Percentiles rank a stretch among this genome's conserved stretches.
phyloP scores from a whole-genome alignment of 2,329 filamentous ascomycete genomes.

The Ophiostoma himal-ulmi region DNA sequence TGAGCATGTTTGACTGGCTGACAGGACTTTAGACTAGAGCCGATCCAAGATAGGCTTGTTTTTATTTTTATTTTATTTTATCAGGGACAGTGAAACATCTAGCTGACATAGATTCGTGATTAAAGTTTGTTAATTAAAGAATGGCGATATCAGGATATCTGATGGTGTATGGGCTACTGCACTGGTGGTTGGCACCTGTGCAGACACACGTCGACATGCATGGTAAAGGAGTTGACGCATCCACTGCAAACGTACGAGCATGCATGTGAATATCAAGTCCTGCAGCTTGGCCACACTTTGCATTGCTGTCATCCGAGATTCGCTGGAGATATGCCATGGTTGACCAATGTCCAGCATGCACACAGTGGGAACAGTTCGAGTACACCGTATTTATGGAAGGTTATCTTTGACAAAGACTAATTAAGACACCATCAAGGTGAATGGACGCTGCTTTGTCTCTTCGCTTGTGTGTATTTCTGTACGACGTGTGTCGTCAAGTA shows the following conservation, averaged over 20 bases:
- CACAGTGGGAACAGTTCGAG: background rate
- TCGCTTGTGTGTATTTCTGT: background rate
- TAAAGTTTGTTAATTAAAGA: background rate
- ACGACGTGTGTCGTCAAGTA: background rate
- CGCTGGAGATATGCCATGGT: background rate
- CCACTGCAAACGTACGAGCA: background rate
- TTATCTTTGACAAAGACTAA: background rate
- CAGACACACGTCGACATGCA: background rate
- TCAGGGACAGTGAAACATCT: background rate
- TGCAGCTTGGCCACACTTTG: background rate
- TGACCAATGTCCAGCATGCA: background rate
- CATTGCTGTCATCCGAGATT: background rate
- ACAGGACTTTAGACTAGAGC: background rate
- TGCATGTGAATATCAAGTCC: background rate
- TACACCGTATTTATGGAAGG: background rate
- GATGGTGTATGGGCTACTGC: background rate
- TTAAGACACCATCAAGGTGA: background rate
- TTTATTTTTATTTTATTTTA: background rate
- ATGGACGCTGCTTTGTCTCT: background rate
- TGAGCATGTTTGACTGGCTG: background rate
- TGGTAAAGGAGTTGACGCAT: background rate
- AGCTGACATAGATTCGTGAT: background rate
- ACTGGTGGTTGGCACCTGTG: background rate
- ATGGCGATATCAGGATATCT: background rate
- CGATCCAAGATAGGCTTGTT: background rate